Conservation (phyloP, 2,329 filamentous ascomycete species). For the Talaromyces islandicus region DNA sequence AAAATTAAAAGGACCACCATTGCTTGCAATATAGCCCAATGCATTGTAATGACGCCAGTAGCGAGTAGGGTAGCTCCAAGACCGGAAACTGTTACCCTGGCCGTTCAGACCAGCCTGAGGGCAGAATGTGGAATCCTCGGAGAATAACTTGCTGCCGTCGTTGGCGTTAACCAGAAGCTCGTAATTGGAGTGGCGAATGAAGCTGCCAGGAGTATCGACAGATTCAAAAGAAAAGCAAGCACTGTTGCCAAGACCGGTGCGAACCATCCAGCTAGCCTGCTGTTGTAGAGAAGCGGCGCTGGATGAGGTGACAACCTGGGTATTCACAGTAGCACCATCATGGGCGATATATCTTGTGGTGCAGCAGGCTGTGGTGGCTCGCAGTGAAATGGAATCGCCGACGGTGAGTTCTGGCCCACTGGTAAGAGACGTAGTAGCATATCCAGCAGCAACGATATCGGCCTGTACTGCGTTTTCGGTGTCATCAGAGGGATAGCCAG, state of each 20-base stretch:
- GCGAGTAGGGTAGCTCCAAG: constrained; percentile 57
- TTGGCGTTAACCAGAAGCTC: constrained; percentile 44
- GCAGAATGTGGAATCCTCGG: constrained; percentile 61
- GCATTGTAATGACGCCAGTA: constrained; percentile 52
- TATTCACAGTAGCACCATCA: constrained; percentile 46
- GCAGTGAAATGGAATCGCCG: constrained; percentile 50
- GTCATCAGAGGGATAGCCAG: constrained; percentile 6
- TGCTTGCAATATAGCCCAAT: constrained; percentile 44
- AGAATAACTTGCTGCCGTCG: constrained; percentile 52
- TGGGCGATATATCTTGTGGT: constrained; percentile 52
- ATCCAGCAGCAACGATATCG: constrained; percentile 4
- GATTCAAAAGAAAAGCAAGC: constrained; percentile 59
- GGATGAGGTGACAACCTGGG: constrained; percentile 49
- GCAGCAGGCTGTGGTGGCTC: constrained; percentile 50
- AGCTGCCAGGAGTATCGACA: constrained; percentile 52
- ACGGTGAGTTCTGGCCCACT: constrained; percentile 17
- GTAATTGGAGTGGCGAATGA: constrained; percentile 52
- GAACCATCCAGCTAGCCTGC: constrained; percentile 50
- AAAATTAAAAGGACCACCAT: constrained; percentile 52
- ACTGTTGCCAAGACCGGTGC: constrained; percentile 50
- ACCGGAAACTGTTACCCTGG: constrained; percentile 46
- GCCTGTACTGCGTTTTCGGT: constrained; percentile 4
- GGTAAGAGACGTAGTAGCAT: constrained; percentile 6
- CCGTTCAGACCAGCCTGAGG: constrained; percentile 48
- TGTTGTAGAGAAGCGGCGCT: constrained; percentile 46